Percentiles rank a stretch among this genome's conserved stretches.
These are phyloP conservation scores for Pterocarpus santalinus DNA, from an alignment of 306 rosid species.

Conservation along the genomic window DNA sequence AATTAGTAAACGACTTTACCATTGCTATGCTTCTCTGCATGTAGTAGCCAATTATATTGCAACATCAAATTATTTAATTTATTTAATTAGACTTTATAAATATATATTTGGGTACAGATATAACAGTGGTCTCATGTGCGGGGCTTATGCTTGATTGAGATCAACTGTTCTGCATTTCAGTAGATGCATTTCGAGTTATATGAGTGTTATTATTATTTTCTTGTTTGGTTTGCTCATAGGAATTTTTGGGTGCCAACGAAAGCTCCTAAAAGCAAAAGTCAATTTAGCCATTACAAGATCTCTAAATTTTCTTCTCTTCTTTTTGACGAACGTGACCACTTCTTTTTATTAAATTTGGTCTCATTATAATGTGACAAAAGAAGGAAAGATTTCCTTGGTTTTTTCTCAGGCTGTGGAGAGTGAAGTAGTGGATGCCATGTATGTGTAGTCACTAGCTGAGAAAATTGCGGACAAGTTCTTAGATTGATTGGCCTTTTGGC, in stretches of 20 bases:
- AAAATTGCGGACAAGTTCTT: conserved; percentile 39
- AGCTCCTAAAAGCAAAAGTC: neutral
- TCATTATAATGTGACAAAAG: conserved; percentile 40
- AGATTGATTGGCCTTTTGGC: conserved; percentile 47
- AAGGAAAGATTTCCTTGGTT: conserved; percentile 18
- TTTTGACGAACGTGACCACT: conserved; percentile 16
- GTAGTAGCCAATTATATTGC: no score
- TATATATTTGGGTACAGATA: neutral
- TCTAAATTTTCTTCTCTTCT: conserved; percentile 15
- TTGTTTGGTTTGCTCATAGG: neutral
- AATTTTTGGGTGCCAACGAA: neutral
- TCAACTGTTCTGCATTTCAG: neutral
- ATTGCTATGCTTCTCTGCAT: no score
- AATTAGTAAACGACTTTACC: no score
- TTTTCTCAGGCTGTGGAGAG: conserved; percentile 13
- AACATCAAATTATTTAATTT: no score
- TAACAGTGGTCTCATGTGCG: neutral
- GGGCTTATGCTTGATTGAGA: neutral
- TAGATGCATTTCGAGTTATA: neutral
- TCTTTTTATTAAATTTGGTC: conserved; percentile 18
- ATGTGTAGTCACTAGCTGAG: conserved; percentile 34
- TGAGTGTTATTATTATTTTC: neutral
- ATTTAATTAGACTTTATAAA: no score
- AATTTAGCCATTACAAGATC: neutral
- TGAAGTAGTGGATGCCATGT: conserved; percentile 12